Conservation (phyloP, 78 protist genomes). For the Salpingoeca rosetta region DNA sequence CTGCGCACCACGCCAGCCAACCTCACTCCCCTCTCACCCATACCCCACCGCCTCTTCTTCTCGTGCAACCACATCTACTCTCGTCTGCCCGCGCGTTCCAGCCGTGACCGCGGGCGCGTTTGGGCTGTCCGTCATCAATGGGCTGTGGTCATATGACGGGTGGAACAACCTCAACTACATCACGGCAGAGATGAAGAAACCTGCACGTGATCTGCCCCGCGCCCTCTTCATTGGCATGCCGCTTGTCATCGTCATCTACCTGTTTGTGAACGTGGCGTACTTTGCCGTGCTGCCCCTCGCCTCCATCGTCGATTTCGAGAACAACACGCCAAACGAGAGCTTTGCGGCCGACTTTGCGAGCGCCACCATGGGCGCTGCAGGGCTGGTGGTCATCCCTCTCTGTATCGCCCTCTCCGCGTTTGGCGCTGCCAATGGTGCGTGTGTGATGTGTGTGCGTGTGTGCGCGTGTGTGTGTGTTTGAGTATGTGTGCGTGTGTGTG, state of each 20-base stretch:
- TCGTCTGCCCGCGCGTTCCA: too few relatives aligned
- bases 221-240: slow-evolving; percentile 25
- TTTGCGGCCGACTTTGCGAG: slow-evolving; percentile 2
- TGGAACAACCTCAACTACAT: slow-evolving; percentile 24
- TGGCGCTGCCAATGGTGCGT: slow-evolving; percentile 24
- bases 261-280: slow-evolving; percentile 22
- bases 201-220: not conserved
- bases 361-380: not conserved
- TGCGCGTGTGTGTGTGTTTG: too few relatives aligned
- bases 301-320: not conserved
- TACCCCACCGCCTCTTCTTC: too few relatives aligned
- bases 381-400: not conserved
- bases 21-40: too few relatives aligned
- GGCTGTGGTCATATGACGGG: slow-evolving; percentile 39
- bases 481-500: too few relatives aligned
- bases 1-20: too few relatives aligned
- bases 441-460: not conserved
- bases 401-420: slow-evolving; percentile 14
- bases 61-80: too few relatives aligned
- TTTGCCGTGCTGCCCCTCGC: slow-evolving; percentile 7
- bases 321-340: not conserved
- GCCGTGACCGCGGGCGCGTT: not conserved
- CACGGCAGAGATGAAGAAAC: slow-evolving; percentile 14
- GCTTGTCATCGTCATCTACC: not conserved
- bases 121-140: slow-evolving; percentile 10